Percentiles rank a stretch among this genome's conserved stretches.
These are phyloP conservation scores for Rasamsonia emersonii DNA, from an alignment of 2,329 filamentous ascomycete genomes.

Conservation along the genomic window DNA sequence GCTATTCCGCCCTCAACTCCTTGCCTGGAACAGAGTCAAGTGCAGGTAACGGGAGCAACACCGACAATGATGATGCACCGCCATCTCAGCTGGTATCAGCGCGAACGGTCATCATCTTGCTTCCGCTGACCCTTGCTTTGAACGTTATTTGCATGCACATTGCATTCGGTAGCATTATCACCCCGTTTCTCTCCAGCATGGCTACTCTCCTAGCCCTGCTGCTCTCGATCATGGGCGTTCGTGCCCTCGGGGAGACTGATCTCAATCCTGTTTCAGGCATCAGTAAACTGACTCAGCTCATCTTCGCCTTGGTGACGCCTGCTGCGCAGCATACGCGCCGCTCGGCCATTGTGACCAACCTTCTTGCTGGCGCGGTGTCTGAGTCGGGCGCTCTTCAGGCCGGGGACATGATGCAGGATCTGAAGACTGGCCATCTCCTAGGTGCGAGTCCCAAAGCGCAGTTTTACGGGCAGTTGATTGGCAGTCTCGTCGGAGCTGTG, in stretches of 20 bases:
- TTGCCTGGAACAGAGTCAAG: conserved; percentile 10
- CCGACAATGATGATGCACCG: conserved; percentile 68
- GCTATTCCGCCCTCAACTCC: conserved; percentile 21
- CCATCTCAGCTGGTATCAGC: conserved; percentile 70
- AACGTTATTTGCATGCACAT: conserved; percentile 75
- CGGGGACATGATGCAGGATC: conserved; percentile 91
- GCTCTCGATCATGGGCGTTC: conserved; percentile 56
- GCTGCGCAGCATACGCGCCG: conserved; percentile 69
- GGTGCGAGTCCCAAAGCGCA: conserved; percentile 89
- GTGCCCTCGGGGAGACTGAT: conserved; percentile 70
- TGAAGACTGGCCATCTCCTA: conserved; percentile 90
- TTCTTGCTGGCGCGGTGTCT: conserved; percentile 82
- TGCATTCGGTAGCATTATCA: conserved; percentile 75
- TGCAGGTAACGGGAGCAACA: conserved; percentile 15
- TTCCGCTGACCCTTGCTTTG: conserved; percentile 66
- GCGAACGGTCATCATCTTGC: conserved; percentile 62
- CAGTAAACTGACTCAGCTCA: conserved; percentile 88
- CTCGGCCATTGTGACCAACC: conserved; percentile 78
- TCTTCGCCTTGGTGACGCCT: conserved; percentile 87
- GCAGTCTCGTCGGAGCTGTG: conserved; percentile 75
- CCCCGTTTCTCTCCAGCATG: conserved; percentile 63
- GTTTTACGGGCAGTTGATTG: conserved; percentile 93
- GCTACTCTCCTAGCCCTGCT: conserved; percentile 77
- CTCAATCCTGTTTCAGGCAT: conserved; percentile 95
- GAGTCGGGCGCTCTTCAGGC: conserved; percentile 85